A percentile compares a stretch with the other conserved stretches of the same genome.
These are phyloP conservation scores for Xylariaceae sp. DNA, from an alignment of 2,329 filamentous ascomycete genomes.

Conservation along the genomic window DNA sequence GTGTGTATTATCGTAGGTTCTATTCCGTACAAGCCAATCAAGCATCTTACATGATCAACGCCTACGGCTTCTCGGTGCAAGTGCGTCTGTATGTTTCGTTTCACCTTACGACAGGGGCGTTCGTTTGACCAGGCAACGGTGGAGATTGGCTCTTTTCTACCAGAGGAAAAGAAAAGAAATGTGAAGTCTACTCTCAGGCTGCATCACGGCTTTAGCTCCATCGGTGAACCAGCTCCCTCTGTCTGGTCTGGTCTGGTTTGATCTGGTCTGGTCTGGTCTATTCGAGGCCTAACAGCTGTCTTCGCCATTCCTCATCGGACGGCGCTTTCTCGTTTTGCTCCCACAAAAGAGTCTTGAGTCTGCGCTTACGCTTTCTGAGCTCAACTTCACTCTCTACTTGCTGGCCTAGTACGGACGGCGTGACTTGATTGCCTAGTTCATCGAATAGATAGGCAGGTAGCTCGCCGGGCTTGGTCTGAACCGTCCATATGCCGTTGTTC, in stretches of 20 bases:
- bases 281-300: constrained; percentile 26
- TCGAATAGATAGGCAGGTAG: constrained; percentile 50
- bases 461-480: constrained; percentile 22
- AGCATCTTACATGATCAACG: neutral
- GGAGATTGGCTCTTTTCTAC: neutral
- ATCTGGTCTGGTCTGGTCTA: constrained; percentile 6
- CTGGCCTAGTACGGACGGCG: constrained; percentile 51
- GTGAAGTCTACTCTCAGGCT: neutral
- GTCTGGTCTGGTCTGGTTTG: too few species aligned
- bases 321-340: constrained; percentile 43
- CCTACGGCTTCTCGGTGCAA: neutral
- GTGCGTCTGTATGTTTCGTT: neutral
- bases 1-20: too few species aligned
- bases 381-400: constrained; percentile 45
- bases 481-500: constrained; percentile 35
- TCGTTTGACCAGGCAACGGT: neutral
- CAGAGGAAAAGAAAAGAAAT: neutral
- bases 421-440: constrained; percentile 49
- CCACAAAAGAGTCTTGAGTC: constrained; percentile 40
- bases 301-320: constrained; percentile 36
- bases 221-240: neutral
- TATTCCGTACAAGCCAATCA: neutral
- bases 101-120: neutral
- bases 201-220: neutral
- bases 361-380: constrained; percentile 40